These are phyloP conservation scores for Termitomyces sp. DNA, from an alignment of 768 basidiomycete genomes.

Conservation along the genomic window DNA sequence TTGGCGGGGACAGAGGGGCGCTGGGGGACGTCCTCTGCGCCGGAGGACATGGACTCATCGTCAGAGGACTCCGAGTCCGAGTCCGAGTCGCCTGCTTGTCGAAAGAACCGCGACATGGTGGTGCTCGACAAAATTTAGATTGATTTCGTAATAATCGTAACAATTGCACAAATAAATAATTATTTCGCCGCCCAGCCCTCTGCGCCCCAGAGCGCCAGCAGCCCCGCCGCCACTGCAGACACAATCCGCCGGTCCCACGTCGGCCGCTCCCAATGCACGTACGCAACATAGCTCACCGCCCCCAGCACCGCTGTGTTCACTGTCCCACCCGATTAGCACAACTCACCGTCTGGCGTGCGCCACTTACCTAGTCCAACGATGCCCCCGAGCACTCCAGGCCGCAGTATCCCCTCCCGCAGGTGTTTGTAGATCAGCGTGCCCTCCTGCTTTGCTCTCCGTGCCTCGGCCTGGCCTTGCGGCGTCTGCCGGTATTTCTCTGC, in stretches of 20 bases:
- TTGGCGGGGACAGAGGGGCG: constrained; percentile 42
- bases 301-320: constrained; percentile 64
- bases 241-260: constrained; percentile 61
- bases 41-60: constrained; percentile 74
- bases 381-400: constrained; percentile 64
- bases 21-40: constrained; percentile 56
- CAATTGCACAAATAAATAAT: neutral
- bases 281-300: constrained; percentile 56
- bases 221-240: constrained; percentile 49
- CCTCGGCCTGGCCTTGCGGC: constrained; percentile 50
- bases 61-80: constrained; percentile 68
- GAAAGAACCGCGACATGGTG: constrained; percentile 84
- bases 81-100: constrained; percentile 79
- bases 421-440: constrained; percentile 49
- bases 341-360: neutral
- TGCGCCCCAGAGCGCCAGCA: constrained; percentile 55
- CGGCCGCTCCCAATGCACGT: constrained; percentile 58
- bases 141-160: constrained; percentile 1
- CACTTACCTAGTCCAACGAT: constrained; percentile 53
- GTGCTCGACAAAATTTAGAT: constrained; percentile 14
- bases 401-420: constrained; percentile 48
- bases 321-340: constrained; percentile 13
- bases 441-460: constrained; percentile 50
- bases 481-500: constrained; percentile 58
- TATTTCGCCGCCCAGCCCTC: constrained; percentile 49